Conservation (phyloP, 805 yeast genomes). For the Zygoascus ofunaensis region DNA sequence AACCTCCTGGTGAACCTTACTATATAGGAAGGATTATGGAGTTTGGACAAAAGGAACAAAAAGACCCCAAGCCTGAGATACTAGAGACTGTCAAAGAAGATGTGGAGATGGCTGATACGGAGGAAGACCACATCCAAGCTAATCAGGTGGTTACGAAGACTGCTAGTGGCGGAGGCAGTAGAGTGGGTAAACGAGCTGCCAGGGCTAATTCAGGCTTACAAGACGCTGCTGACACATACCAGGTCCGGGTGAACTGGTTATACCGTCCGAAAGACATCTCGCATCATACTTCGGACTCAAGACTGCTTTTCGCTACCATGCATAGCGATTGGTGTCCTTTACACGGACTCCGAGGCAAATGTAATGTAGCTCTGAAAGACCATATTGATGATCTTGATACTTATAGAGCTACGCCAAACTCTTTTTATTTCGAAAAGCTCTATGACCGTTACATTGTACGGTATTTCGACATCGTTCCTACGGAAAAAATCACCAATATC, state of each 20-base stretch:
- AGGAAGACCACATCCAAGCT: conserved; percentile 2
- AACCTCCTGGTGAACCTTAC: conserved; percentile 92
- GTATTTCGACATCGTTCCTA: conserved; percentile 69
- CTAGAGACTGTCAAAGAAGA: conserved; percentile 11
- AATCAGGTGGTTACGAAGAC: not conserved
- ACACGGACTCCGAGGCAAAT: conserved; percentile 63
- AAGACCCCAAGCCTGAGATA: conserved; percentile 6
- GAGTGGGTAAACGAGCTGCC: conserved; percentile 13
- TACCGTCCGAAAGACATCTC: conserved; percentile 82
- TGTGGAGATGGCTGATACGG: conserved; percentile 14
- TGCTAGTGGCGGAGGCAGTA: not conserved
- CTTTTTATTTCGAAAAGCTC: conserved; percentile 76
- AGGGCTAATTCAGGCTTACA: conserved; percentile 8
- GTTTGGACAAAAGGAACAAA: conserved; percentile 39
- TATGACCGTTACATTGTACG: conserved; percentile 80
- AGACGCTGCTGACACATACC: conserved; percentile 44
- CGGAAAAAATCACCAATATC: conserved; percentile 45
- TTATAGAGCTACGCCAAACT: conserved; percentile 51
- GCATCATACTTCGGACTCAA: conserved; percentile 55
- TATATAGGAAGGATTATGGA: conserved; percentile 80
- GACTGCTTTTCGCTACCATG: conserved; percentile 74
- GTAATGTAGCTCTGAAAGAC: conserved; percentile 56
- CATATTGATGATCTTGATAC: conserved; percentile 53
- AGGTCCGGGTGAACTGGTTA: conserved; percentile 79
- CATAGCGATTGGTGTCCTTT: conserved; percentile 80